Evolutionary conservation across 345 rosid genomes (phyloP).

Genomic region (Eucalyptus melliodora): DNA sequence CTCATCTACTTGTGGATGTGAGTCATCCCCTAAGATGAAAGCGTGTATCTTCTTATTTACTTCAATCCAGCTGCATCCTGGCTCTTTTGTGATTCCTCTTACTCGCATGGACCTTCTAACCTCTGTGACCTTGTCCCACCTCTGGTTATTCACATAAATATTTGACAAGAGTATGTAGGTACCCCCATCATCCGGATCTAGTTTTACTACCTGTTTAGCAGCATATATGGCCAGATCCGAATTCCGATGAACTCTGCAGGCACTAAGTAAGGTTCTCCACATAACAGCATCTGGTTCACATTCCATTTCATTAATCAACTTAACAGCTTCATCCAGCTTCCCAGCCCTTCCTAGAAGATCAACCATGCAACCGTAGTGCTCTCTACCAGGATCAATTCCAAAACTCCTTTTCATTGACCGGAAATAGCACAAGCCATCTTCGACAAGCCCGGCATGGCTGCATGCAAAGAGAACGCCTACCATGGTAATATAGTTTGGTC

Average conservation of each 20-base stretch:
- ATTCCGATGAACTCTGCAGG: slow-evolving; percentile 49
- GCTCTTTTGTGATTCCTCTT: slow-evolving; percentile 41
- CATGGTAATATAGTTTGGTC: slow-evolving; percentile 51
- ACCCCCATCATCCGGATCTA: slow-evolving; percentile 53
- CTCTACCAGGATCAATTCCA: slow-evolving; percentile 50
- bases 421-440: slow-evolving; percentile 51
- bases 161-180: slow-evolving; percentile 57
- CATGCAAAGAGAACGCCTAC: slow-evolving; percentile 65
- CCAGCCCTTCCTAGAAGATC: slow-evolving; percentile 74
- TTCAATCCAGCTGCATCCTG: slow-evolving; percentile 78
- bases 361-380: slow-evolving; percentile 68
- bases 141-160: slow-evolving; percentile 51
- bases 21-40: slow-evolving; percentile 44
- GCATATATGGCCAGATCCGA: slow-evolving; percentile 35
- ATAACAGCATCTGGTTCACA: slow-evolving; percentile 55
- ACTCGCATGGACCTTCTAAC: slow-evolving; percentile 31
- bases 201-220: slow-evolving; percentile 39
- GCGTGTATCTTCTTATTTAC: slow-evolving; percentile 48
- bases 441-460: slow-evolving; percentile 61
- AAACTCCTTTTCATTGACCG: slow-evolving; percentile 45
- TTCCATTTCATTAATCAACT: slow-evolving; percentile 45
- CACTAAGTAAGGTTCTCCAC: slow-evolving; percentile 45
- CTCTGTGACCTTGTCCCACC: slow-evolving; percentile 48
- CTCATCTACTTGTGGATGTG: slow-evolving; percentile 37
- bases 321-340: slow-evolving; percentile 44